A percentile compares a stretch with the other conserved stretches of the same genome.
phyloP scores from a whole-genome alignment of 768 basidiomycete species.

The Rhizopogon salebrosus region DNA sequence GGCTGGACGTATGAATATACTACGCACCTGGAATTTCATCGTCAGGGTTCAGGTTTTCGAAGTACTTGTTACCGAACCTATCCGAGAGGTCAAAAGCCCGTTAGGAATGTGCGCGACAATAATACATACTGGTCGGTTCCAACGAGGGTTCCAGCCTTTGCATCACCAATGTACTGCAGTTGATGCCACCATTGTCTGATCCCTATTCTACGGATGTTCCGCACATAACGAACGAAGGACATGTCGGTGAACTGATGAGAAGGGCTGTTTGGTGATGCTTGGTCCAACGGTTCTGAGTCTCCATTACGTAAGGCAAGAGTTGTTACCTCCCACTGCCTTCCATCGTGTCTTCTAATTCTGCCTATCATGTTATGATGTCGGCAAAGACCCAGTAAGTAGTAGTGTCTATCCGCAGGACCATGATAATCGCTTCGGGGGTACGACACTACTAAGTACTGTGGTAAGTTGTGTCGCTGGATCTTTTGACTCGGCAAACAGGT shows the following conservation, averaged over 20 bases:
- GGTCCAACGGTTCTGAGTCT: not conserved
- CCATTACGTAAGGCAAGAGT: conserved; percentile 1
- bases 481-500: too few species aligned
- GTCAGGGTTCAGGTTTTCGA: conserved; percentile 81
- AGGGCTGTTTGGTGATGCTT: conserved; percentile 20
- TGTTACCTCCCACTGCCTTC: too few species aligned
- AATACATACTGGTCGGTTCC: conserved; percentile 78
- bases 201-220: conserved; percentile 71
- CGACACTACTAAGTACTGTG: too few species aligned
- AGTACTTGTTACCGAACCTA: conserved; percentile 94
- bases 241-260: conserved; percentile 17
- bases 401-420: too few species aligned
- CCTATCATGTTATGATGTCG: too few species aligned
- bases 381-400: too few species aligned
- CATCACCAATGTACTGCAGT: conserved; percentile 91
- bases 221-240: conserved; percentile 73
- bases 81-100: conserved; percentile 4
- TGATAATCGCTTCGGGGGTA: too few species aligned
- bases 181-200: conserved; percentile 86
- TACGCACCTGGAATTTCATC: conserved; percentile 83
- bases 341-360: too few species aligned
- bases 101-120: not conserved
- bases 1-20: not conserved
- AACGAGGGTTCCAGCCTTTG: conserved; percentile 74
- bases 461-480: too few species aligned